Percentiles rank a stretch among this genome's conserved stretches.
Evolutionary conservation across 805 yeast species (phyloP).

Genomic region (Metschnikowia drakensbergensis): DNA sequence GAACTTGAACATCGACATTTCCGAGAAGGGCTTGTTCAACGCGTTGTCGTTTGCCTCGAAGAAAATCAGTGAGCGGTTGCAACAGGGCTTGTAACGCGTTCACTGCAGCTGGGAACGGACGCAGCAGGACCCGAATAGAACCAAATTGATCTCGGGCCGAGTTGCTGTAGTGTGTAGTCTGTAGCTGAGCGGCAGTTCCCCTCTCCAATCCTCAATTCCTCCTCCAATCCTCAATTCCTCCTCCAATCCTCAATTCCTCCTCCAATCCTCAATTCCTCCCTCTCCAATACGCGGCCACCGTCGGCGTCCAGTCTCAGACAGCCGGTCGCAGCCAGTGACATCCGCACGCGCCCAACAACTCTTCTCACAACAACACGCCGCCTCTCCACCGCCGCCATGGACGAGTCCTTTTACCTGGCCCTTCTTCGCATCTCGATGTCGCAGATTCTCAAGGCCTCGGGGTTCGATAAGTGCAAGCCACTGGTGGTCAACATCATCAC

Average conservation of each 20-base stretch:
- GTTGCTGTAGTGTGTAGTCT: too few species aligned
- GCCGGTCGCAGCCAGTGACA: too few species aligned
- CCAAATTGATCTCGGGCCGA: not conserved
- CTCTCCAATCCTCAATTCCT: too few species aligned
- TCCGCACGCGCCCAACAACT: not conserved
- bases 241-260: too few species aligned
- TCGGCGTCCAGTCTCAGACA: too few species aligned
- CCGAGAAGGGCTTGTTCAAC: constrained; percentile 73
- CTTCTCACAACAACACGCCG: not conserved
- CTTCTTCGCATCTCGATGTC: constrained; percentile 39
- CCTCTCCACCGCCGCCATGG: constrained; percentile 22
- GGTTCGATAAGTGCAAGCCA: constrained; percentile 77
- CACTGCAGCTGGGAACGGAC: too few species aligned
- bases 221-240: too few species aligned
- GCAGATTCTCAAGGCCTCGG: constrained; percentile 69
- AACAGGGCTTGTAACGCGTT: constrained; percentile 37
- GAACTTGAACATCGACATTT: constrained; percentile 57
- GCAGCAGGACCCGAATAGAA: not conserved
- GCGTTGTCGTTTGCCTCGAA: constrained; percentile 88
- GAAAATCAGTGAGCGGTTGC: constrained; percentile 48
- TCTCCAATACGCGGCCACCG: too few species aligned
- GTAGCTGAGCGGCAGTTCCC: too few species aligned
- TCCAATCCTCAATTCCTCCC: too few species aligned
- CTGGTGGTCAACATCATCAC: constrained; percentile 70
- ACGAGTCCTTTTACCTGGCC: constrained; percentile 38